Conservation (phyloP, 768 basidiomycete genomes). For the Tephrocybe sp. region DNA sequence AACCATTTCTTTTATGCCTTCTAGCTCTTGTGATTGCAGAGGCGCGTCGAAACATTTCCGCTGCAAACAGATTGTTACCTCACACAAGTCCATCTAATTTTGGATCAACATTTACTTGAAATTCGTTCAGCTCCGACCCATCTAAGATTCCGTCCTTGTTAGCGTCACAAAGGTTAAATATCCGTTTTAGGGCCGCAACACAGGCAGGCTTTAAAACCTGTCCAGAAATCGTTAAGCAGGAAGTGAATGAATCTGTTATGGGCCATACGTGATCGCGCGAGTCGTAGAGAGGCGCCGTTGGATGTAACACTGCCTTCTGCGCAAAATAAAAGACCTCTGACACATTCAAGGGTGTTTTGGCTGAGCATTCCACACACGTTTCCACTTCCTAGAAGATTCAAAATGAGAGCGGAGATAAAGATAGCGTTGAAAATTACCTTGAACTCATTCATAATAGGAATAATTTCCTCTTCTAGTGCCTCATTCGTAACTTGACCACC, state of each 20-base stretch:
- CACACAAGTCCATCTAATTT: neutral
- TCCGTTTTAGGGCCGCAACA: constrained; percentile 80
- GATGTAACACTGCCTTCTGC: constrained; percentile 95
- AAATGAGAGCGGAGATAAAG: constrained; percentile 8
- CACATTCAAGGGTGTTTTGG: constrained; percentile 84
- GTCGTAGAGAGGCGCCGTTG: constrained; percentile 95
- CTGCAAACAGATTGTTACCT: constrained; percentile 35
- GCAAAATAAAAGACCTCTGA: constrained; percentile 99
- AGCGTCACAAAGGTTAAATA: constrained; percentile 94
- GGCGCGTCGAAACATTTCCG: constrained; percentile 95
- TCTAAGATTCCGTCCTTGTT: constrained; percentile 95
- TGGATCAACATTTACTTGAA: constrained; percentile 65
- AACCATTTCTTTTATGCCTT: constrained; percentile 95
- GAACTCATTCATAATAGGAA: constrained; percentile 98
- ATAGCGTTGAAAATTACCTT: constrained; percentile 53
- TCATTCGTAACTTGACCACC: constrained; percentile 94
- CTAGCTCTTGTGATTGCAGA: constrained; percentile 87
- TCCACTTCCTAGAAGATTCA: constrained; percentile 81
- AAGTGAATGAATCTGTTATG: constrained; percentile 3
- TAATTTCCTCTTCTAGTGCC: constrained; percentile 90
- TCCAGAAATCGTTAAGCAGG: constrained; percentile 10
- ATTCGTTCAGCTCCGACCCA: constrained; percentile 90
- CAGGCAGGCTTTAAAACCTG: constrained; percentile 93
- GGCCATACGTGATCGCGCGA: constrained; percentile 84
- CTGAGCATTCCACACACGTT: constrained; percentile 97